These are phyloP conservation scores for Hygrocybe coccinea DNA, from an alignment of 768 basidiomycete genomes.

Conservation along the genomic window DNA sequence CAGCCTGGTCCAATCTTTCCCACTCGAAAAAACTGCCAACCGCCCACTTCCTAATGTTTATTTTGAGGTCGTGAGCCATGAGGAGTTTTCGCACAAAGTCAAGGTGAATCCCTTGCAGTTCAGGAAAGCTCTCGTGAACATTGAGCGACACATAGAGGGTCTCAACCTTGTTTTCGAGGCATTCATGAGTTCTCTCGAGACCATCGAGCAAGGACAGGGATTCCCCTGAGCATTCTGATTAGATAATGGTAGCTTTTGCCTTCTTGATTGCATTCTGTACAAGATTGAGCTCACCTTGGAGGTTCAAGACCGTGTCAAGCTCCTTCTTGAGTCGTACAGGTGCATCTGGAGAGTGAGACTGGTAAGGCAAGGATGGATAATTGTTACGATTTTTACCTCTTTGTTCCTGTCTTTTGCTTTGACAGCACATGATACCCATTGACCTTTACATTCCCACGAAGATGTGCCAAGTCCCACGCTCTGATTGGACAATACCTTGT, in stretches of 20 bases:
- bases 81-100: conserved; percentile 31
- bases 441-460: too few species aligned
- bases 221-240: conserved; percentile 2
- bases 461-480: too few species aligned
- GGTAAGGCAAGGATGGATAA: background rate
- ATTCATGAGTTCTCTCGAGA: background rate
- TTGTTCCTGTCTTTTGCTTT: too few species aligned
- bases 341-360: conserved; percentile 18
- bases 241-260: conserved; percentile 7
- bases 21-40: conserved; percentile 35
- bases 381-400: too few species aligned
- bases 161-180: conserved; percentile 24
- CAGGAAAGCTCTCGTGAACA: conserved; percentile 28
- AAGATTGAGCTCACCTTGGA: conserved; percentile 26
- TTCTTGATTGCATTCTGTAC: conserved; percentile 20
- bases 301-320: conserved; percentile 25
- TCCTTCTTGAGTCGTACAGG: conserved; percentile 30
- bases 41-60: conserved; percentile 32
- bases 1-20: conserved; percentile 33
- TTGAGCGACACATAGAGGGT: conserved; percentile 33
- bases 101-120: conserved; percentile 26
- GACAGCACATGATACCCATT: too few species aligned
- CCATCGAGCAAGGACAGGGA: conserved; percentile 6
- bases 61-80: conserved; percentile 36
- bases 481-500: too few species aligned